A percentile compares a stretch with the other conserved stretches of the same genome.
These are phyloP conservation scores for Scheffersomyces quercinus DNA, from an alignment of 1,139 yeast species.

Conservation along the genomic window DNA sequence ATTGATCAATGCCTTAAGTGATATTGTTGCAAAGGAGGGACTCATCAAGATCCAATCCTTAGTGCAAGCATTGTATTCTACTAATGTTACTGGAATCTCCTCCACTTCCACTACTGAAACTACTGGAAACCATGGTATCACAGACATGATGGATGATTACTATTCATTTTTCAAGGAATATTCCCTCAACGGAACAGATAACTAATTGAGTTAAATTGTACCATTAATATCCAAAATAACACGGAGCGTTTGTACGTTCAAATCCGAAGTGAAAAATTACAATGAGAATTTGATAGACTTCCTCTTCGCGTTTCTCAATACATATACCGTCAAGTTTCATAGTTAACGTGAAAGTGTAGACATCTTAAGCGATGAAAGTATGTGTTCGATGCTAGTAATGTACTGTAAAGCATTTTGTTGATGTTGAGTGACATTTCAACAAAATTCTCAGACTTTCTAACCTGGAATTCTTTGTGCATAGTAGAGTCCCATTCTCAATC, in stretches of 20 bases:
- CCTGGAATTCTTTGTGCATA: too few relatives aligned
- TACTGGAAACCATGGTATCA: constrained; percentile 55
- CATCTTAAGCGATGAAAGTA: too few relatives aligned
- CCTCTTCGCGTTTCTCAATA: too few relatives aligned
- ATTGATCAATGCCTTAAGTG: constrained; percentile 55
- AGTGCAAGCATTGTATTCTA: constrained; percentile 69
- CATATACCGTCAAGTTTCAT: too few relatives aligned
- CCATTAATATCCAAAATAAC: constrained; percentile 1
- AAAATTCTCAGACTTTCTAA: too few relatives aligned
- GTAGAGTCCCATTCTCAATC: too few relatives aligned
- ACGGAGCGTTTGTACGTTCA: constrained; percentile 1
- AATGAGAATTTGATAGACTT: too few relatives aligned
- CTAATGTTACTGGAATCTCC: constrained; percentile 5
- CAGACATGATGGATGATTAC: constrained; percentile 57
- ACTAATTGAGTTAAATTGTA: constrained; percentile 16
- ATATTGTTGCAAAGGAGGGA: constrained; percentile 74
- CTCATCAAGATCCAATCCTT: constrained; percentile 72
- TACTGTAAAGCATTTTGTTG: too few relatives aligned
- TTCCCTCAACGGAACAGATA: constrained; percentile 42
- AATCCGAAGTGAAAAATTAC: too few relatives aligned
- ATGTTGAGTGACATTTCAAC: too few relatives aligned
- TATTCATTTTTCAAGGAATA: constrained; percentile 52
- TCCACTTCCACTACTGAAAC: constrained; percentile 20
- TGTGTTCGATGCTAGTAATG: too few relatives aligned
- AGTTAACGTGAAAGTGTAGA: too few relatives aligned